Percentiles rank a stretch among this genome's conserved stretches.
Evolutionary conservation across 1,139 yeast genomes (phyloP).

Genomic region (Schizosaccharomyces versatilis): DNA sequence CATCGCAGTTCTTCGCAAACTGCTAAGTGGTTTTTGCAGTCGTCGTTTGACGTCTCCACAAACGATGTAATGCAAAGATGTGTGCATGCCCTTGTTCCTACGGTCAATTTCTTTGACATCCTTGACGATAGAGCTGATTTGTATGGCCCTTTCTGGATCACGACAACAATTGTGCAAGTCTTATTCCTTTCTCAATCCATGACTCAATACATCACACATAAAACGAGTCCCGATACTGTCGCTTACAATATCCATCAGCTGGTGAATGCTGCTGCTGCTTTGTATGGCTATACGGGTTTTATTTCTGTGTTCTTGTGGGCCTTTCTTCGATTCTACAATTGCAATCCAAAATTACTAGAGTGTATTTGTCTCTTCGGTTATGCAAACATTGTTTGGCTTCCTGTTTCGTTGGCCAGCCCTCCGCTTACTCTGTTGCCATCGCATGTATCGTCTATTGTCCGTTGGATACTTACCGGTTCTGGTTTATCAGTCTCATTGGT

Average conservation of each 20-base stretch:
- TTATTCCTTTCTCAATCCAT: conserved; percentile 53
- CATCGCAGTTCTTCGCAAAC: not conserved
- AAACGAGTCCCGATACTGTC: conserved; percentile 25
- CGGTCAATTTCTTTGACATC: conserved; percentile 23
- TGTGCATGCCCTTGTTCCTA: conserved; percentile 21
- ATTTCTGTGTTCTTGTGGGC: conserved; percentile 37
- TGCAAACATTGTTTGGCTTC: conserved; percentile 58
- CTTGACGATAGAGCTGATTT: conserved; percentile 29
- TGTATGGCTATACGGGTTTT: conserved; percentile 50
- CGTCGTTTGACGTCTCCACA: conserved; percentile 37
- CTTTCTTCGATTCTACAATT: conserved; percentile 24
- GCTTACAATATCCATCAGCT: conserved; percentile 41
- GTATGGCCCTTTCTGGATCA: conserved; percentile 71
- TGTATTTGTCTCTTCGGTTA: conserved; percentile 52
- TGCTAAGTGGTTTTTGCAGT: not conserved
- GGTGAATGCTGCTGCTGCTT: conserved; percentile 39
- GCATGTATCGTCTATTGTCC: conserved; percentile 19
- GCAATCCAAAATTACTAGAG: conserved; percentile 20
- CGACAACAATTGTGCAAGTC: conserved; percentile 50
- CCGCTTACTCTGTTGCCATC: conserved; percentile 21
- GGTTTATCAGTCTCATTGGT: conserved; percentile 21
- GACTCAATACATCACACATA: conserved; percentile 29
- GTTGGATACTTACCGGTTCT: conserved; percentile 20
- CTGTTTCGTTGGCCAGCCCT: conserved; percentile 37
- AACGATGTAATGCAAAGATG: conserved; percentile 27